Conservation (phyloP, 2,329 filamentous ascomycete genomes). For the Trichoderma simmonsii region DNA sequence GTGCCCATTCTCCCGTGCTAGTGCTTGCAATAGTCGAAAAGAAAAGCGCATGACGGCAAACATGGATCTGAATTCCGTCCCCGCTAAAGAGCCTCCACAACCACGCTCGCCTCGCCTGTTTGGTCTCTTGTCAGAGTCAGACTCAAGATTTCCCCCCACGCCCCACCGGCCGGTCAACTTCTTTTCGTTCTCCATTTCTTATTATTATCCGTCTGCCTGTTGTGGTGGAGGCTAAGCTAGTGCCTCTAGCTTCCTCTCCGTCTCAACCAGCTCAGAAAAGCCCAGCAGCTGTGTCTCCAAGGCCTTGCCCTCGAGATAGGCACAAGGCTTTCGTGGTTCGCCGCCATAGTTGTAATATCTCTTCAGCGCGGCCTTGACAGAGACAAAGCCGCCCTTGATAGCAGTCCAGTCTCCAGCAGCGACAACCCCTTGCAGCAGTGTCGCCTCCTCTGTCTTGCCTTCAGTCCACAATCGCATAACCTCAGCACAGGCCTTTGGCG, state of each 20-base stretch:
- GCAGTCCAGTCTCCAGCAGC: slow-evolving; percentile 67
- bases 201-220: not conserved
- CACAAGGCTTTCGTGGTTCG: slow-evolving; percentile 51
- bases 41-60: not conserved
- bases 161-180: not conserved
- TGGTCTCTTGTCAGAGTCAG: slow-evolving; percentile 10
- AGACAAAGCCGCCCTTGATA: slow-evolving; percentile 66
- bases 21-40: not conserved
- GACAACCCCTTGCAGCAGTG: slow-evolving; percentile 60
- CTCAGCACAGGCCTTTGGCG: slow-evolving; percentile 62
- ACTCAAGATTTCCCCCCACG: slow-evolving; percentile 9
- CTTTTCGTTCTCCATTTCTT: not conserved
- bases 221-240: slow-evolving; percentile 10
- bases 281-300: slow-evolving; percentile 25
- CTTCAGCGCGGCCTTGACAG: slow-evolving; percentile 64
- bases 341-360: slow-evolving; percentile 62
- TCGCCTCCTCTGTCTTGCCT: slow-evolving; percentile 58
- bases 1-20: not conserved
- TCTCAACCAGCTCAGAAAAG: slow-evolving; percentile 23
- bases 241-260: slow-evolving; percentile 33
- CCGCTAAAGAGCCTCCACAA: slow-evolving; percentile 9
- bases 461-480: slow-evolving; percentile 57
- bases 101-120: not conserved
- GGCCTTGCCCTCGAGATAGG: slow-evolving; percentile 26
- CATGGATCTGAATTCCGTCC: slow-evolving; percentile 6